These are phyloP conservation scores for Fragilaria crotonensis DNA, from an alignment of 108 stramenopile species.

Conservation along the genomic window DNA sequence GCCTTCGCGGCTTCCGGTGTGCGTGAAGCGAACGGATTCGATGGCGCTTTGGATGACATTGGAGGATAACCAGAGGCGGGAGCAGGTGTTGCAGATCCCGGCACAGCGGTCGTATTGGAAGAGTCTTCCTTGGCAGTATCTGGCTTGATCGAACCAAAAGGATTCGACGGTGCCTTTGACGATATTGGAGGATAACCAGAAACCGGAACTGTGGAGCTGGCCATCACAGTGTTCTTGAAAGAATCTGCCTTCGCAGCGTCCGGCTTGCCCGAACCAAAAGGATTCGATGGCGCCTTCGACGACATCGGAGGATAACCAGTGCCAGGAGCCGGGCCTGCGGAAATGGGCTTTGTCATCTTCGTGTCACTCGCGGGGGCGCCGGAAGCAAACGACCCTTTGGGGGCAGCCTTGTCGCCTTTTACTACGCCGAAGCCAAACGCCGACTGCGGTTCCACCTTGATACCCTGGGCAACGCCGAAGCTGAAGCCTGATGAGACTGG, in stretches of 20 bases:
- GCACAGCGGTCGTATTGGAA: neutral
- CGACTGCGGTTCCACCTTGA: too few species aligned
- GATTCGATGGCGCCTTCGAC: slow-evolving; percentile 28
- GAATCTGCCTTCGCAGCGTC: neutral
- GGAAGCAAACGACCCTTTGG: too few species aligned
- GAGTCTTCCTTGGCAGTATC: too few species aligned
- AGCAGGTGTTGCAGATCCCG: too few species aligned
- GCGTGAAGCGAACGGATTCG: neutral
- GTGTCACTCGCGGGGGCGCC: too few species aligned
- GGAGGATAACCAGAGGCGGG: slow-evolving; percentile 37
- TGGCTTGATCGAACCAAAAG: too few species aligned
- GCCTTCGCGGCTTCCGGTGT: neutral
- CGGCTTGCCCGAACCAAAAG: neutral
- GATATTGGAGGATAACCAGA: slow-evolving; percentile 50
- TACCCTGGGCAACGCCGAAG: too few species aligned
- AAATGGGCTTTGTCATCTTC: too few species aligned
- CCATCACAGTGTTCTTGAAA: neutral
- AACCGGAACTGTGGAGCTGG: too few species aligned
- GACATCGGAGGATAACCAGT: slow-evolving; percentile 46
- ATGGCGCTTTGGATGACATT: slow-evolving; percentile 42
- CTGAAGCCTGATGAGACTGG: slow-evolving; percentile 6
- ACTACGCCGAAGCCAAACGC: too few species aligned
- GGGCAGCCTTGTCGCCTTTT: too few species aligned
- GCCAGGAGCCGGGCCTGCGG: too few species aligned
- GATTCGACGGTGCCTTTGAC: slow-evolving; percentile 40